Evolutionary conservation across 345 rosid species (phyloP).

Genomic region (Syzygium oleosum): DNA sequence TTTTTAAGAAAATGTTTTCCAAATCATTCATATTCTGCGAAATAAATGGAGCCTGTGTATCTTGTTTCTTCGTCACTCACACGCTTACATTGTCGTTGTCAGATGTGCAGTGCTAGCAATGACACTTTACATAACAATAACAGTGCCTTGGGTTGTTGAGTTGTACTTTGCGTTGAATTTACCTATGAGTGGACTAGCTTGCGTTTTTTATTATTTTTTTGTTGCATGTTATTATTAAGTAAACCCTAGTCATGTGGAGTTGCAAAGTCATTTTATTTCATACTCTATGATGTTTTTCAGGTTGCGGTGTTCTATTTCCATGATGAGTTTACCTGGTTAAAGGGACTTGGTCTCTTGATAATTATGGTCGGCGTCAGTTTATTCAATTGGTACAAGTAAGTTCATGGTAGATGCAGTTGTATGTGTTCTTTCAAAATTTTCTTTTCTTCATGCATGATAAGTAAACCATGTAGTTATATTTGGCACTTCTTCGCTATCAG

Average conservation of each 20-base stretch:
- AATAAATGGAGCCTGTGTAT: not conserved
- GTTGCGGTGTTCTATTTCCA: conserved; percentile 98
- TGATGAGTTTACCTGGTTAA: conserved; percentile 90
- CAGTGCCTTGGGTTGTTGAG: not conserved
- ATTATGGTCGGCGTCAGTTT: conserved; percentile 89
- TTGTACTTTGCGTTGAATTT: not conserved
- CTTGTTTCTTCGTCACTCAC: not conserved
- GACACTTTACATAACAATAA: not conserved
- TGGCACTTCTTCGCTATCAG: not conserved
- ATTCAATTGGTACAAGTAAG: conserved; percentile 99
- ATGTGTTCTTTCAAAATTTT: not conserved
- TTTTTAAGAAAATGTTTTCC: too few species aligned
- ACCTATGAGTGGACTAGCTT: not conserved
- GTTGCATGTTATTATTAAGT: not conserved
- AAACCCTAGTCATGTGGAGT: not conserved
- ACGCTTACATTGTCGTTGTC: not conserved
- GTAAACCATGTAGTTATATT: not conserved
- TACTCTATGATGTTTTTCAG: conserved; percentile 23
- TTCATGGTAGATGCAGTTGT: conserved; percentile 5
- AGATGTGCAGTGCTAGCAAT: not conserved
- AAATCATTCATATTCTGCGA: too few species aligned
- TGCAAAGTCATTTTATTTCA: not conserved
- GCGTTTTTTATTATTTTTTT: not conserved
- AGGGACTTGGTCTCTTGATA: conserved; percentile 76
- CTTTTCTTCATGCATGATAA: not conserved